Evolutionary conservation across 768 basidiomycete genomes (phyloP), one percentile per base, ranked within the genome.

Genomic region (Boletales sp.): DNA sequence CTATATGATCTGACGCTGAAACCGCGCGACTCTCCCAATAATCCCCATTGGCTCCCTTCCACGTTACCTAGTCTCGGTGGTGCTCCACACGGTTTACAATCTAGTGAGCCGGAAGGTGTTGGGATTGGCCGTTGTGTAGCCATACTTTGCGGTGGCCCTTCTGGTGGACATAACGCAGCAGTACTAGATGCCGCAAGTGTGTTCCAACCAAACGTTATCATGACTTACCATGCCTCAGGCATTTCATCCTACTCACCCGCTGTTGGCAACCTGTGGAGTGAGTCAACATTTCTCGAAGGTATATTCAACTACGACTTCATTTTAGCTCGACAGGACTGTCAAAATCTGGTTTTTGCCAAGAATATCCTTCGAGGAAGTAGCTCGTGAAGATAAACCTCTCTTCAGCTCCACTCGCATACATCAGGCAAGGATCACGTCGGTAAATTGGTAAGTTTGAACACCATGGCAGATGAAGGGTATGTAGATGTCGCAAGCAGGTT

Each of bases 261-360:
- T 90, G 14, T 74, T 91, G 45, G 87, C 87, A 10, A 91, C 89
- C 14, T 85, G 87, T 58, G 88, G 88, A 18, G 88, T 90, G 63
- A 51, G 82, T 70, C 7, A 12, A 25, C 44, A 14, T 38, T 21
- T 32, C 30, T 39, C 6, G 37, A 46, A 17, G 36, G 37, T 40
- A 13, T n/a, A 14, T 39, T 30, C 21, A 28, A 55, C 46, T 57
- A 33, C 50, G 13, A 2, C 18, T 19, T 4, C 14, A 21, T 32
- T 49, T 13, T 46, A 90, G 88, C 72, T 88, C 56, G 89, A 91
- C 55, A 78, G 86, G 50, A 70, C 74, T 3, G 79, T 89, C 32
- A 90, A 90, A 65, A 87, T 91, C 7, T 91, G 89, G 89, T 70
- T 74, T 41, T 66, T 85, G 17, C 75, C 78, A 21, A 67, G 64